Evolutionary conservation across 305 asterid genomes (phyloP).

Genomic region (Andrographis paniculata): DNA sequence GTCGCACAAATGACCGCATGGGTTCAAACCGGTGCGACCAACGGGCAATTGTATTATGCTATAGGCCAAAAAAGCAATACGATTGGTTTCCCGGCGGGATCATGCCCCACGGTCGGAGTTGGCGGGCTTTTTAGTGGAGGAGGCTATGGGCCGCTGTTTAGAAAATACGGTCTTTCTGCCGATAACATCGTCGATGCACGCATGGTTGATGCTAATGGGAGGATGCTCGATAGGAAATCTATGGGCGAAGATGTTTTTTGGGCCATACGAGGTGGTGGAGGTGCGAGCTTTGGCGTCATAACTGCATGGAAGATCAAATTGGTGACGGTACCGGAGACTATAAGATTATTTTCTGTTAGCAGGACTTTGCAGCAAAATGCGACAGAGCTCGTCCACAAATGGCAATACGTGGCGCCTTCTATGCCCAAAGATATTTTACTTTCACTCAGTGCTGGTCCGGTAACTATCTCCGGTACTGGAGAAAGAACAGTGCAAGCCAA

Average conservation of each 20-base stretch:
- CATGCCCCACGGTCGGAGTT: constrained; percentile 32
- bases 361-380: constrained; percentile 18
- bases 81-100: constrained; percentile 31
- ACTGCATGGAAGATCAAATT: constrained; percentile 22
- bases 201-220: too few species aligned
- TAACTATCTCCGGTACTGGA: neutral
- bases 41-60: constrained; percentile 34
- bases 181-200: constrained; percentile 28
- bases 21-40: constrained; percentile 39
- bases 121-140: constrained; percentile 40
- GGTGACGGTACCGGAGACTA: constrained; percentile 17
- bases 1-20: constrained; percentile 24
- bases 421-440: constrained; percentile 2
- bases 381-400: constrained; percentile 9
- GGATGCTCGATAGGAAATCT: too few species aligned
- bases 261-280: constrained; percentile 36
- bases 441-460: neutral
- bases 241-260: constrained; percentile 36
- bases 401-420: constrained; percentile 18
- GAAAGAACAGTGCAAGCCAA: constrained; percentile 1
- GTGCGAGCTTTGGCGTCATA: constrained; percentile 29
- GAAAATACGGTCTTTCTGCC: constrained; percentile 27
- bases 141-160: constrained; percentile 24
- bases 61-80: constrained; percentile 26
- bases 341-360: constrained; percentile 2